Evolutionary conservation across 768 basidiomycete genomes (phyloP).

Genomic region (Suillus ampliporus): DNA sequence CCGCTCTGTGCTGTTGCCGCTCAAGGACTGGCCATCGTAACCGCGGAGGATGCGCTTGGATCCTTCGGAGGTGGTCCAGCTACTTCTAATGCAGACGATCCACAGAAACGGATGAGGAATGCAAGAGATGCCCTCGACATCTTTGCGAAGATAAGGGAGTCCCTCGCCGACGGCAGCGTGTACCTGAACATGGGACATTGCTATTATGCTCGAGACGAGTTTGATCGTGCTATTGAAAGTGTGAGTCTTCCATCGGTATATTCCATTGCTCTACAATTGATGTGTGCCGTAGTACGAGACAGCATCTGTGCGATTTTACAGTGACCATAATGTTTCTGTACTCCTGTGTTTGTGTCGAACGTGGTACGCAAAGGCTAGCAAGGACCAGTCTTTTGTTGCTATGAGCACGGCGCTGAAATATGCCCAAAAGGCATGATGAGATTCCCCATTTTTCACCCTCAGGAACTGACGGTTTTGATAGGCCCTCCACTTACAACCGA

Average conservation of each 20-base stretch:
- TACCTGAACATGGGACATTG: constrained; percentile 98
- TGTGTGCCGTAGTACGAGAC: constrained; percentile 77
- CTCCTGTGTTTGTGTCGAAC: constrained; percentile 88
- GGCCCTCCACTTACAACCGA: constrained; percentile 85
- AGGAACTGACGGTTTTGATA: constrained; percentile 36
- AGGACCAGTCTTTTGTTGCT: constrained; percentile 80
- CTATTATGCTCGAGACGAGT: constrained; percentile 91
- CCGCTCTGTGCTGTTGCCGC: constrained; percentile 91
- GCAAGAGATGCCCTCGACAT: constrained; percentile 88
- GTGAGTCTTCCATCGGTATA: constrained; percentile 51
- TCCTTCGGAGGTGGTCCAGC: constrained; percentile 59
- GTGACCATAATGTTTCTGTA: constrained; percentile 73
- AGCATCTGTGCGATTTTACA: constrained; percentile 79
- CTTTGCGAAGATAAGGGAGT: constrained; percentile 91
- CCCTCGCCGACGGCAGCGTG: constrained; percentile 80
- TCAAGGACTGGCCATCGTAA: constrained; percentile 92
- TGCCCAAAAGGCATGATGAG: constrained; percentile 68
- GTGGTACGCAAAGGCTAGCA: constrained; percentile 93
- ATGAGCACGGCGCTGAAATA: constrained; percentile 88
- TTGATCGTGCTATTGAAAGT: constrained; percentile 94
- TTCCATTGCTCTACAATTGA: neutral
- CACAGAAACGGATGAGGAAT: constrained; percentile 67
- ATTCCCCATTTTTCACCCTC: neutral
- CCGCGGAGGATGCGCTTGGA: constrained; percentile 90
- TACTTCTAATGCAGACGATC: constrained; percentile 62